Evolutionary conservation across 352 stramenopile species (phyloP), one percentile per base, ranked within the genome.

Genomic region (Salisapilia sapeloensis): DNA sequence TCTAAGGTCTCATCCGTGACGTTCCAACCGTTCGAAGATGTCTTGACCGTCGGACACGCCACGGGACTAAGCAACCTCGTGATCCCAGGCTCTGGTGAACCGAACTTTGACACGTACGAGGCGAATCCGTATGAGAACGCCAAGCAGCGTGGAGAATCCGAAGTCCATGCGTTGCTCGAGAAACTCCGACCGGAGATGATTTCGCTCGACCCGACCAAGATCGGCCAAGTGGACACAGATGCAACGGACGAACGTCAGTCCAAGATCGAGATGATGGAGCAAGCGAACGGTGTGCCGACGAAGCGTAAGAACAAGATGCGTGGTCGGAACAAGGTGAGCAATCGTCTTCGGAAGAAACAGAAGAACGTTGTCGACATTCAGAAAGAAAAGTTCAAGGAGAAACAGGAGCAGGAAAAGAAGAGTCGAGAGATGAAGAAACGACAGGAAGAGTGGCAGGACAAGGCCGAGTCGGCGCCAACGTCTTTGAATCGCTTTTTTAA

Each of bases 171-270:
- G 17, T 55, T 99, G 35, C 56, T 99, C 35, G 94, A 99, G 53
- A 99, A 99, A 63, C 60, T 99, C 19, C 70, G 71, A 46, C 90
- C 91, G 6, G 91, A 98, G 51, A 99, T 98, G 86, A 99, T 99
- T 56, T 82, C 78, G 21, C 53, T 99, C 13, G 86, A 99, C 60
- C 92, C 93, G 24, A 75, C 80, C 22, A 60, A 66, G 11, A 94
- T 99, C 40, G 87, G 77, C 25, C 69, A 84, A 39, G 89, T 98
- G 32, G 90, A 96, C 49, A 62, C 76, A 40, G 82, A 97, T 50
- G 56, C 80, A 4, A 69, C 78, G 17, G 66, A 80, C 32, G 69
- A 93, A 42, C 72, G 85, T 37, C 61, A 87, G 48, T 67, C 74
- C 23, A 90, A 90, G 54, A 54, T 84, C 29, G 48, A 62, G 35